These are phyloP conservation scores for Zygotorulaspora chibaensis DNA, from an alignment of 805 yeast species.

Conservation along the genomic window DNA sequence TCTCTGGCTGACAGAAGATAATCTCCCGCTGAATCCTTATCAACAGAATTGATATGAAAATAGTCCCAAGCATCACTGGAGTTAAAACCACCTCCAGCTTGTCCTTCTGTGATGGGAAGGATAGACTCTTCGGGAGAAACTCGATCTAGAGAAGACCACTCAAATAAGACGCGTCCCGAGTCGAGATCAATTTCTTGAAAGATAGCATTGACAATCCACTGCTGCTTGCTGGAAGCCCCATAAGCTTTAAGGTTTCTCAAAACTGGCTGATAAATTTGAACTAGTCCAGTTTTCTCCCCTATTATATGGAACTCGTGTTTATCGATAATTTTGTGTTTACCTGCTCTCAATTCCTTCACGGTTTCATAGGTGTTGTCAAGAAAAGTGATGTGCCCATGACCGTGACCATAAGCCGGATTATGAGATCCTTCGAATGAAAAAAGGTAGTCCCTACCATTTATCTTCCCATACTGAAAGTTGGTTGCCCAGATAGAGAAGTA, in stretches of 20 bases:
- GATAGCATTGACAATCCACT: conserved; percentile 37
- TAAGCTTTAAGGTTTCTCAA: conserved; percentile 31
- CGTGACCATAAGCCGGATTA: conserved; percentile 28
- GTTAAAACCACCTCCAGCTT: conserved; percentile 36
- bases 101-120: conserved; percentile 31
- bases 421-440: conserved; percentile 38
- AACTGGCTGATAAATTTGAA: conserved; percentile 36
- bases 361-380: conserved; percentile 33
- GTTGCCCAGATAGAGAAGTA: conserved; percentile 35
- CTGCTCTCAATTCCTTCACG: conserved; percentile 35
- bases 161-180: conserved; percentile 37
- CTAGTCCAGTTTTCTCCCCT: conserved; percentile 32
- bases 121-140: conserved; percentile 35
- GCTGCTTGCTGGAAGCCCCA: conserved; percentile 29
- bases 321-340: conserved; percentile 35
- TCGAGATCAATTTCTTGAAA: conserved; percentile 37
- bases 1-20: conserved; percentile 38
- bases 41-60: conserved; percentile 40
- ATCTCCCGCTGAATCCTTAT: conserved; percentile 35
- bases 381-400: conserved; percentile 30
- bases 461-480: conserved; percentile 32
- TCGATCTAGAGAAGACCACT: conserved; percentile 27
- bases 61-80: conserved; percentile 37
- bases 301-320: conserved; percentile 38
- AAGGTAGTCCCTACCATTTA: conserved; percentile 28